phyloP scores from a whole-genome alignment of 768 basidiomycete species.

The Clavaria fumosa region DNA sequence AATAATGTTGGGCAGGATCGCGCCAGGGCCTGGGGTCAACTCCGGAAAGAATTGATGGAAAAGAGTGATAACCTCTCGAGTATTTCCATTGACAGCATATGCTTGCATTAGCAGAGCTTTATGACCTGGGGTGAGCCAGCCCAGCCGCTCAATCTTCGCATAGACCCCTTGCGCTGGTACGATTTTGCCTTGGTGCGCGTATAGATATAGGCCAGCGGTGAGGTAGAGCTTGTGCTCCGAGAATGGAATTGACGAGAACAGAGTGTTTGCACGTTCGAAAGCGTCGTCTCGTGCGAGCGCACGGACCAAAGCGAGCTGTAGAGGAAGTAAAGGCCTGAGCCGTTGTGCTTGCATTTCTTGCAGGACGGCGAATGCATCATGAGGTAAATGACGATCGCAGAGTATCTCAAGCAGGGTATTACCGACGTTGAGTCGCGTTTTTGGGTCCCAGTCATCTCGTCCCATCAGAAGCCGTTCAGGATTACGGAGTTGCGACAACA shows the following conservation, averaged over 20 bases:
- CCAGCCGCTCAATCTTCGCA: conserved; percentile 18
- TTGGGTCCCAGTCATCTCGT: conserved; percentile 13
- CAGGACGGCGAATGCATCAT: conserved; percentile 26
- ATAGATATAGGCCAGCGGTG: conserved; percentile 35
- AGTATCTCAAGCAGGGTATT: conserved; percentile 28
- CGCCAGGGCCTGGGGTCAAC: neutral
- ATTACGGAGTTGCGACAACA: conserved; percentile 17
- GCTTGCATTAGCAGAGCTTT: conserved; percentile 38
- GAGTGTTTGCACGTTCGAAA: conserved; percentile 28
- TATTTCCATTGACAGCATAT: conserved; percentile 32
- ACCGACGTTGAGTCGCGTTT: conserved; percentile 19
- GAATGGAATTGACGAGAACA: conserved; percentile 22
- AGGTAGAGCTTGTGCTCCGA: conserved; percentile 15
- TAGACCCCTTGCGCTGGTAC: conserved; percentile 30
- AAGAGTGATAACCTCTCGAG: conserved; percentile 25
- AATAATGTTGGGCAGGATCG: conserved; percentile 24
- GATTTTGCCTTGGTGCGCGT: conserved; percentile 36
- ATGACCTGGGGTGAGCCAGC: conserved; percentile 16
- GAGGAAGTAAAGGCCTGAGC: conserved; percentile 16
- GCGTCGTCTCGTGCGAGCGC: conserved; percentile 25
- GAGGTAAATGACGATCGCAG: conserved; percentile 17
- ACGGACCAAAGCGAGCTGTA: conserved; percentile 25
- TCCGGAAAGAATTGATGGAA: conserved; percentile 43
- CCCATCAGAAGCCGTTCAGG: conserved; percentile 16
- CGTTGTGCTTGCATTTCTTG: conserved; percentile 24